These are phyloP conservation scores for Cardamine chenopodiifolia DNA, from an alignment of 345 rosid genomes.

Conservation along the genomic window DNA sequence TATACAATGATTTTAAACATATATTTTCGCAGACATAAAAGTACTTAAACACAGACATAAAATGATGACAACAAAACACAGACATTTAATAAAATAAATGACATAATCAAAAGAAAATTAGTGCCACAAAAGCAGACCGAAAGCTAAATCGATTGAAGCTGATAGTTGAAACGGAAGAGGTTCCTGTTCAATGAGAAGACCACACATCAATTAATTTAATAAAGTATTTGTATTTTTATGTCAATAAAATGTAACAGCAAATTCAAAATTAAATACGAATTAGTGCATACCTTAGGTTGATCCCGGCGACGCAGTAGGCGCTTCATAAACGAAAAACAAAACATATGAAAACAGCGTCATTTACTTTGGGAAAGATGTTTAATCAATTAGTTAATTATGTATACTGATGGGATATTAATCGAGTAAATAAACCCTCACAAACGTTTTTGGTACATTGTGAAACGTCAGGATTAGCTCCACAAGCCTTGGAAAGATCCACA, in stretches of 20 bases:
- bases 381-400: no score
- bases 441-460: constrained; percentile 45
- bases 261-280: neutral
- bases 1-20: no score
- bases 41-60: neutral
- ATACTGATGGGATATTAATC: neutral
- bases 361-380: neutral
- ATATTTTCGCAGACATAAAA: no score
- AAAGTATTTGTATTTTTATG: no score
- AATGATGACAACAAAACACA: neutral
- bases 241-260: constrained; percentile 8
- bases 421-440: constrained; percentile 12
- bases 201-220: neutral
- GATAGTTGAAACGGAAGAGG: constrained; percentile 21
- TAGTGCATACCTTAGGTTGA: constrained; percentile 25
- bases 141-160: constrained; percentile 25
- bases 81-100: neutral
- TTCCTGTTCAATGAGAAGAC: constrained; percentile 14
- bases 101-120: constrained; percentile 17
- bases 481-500: constrained; percentile 51
- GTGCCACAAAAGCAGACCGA: constrained; percentile 27
- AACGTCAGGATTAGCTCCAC: constrained; percentile 49
- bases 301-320: constrained; percentile 11
- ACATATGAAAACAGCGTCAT: neutral
- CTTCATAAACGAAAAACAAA: constrained; percentile 1